Evolutionary conservation across 257 asterid species (phyloP).

Genomic region (Solanum dulcamara): DNA sequence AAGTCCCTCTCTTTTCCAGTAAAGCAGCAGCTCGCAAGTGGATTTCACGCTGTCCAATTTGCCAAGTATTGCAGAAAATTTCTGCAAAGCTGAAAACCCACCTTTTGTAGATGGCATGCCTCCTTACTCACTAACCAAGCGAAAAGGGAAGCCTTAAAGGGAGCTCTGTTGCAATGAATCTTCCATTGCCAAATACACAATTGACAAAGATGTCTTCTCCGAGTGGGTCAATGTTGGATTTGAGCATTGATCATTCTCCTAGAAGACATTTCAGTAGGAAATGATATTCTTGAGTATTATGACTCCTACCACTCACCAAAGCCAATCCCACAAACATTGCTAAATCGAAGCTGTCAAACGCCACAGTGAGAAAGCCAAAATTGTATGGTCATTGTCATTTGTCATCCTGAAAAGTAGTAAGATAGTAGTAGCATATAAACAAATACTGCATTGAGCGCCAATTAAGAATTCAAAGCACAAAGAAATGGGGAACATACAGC

Average conservation of each 20-base stretch:
- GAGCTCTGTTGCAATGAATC: background rate
- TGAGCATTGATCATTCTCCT: background rate
- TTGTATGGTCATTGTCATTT: background rate
- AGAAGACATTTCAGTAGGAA: background rate
- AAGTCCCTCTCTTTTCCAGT: background rate
- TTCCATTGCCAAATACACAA: background rate
- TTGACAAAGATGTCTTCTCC: background rate
- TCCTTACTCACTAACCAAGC: background rate
- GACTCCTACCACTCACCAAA: background rate
- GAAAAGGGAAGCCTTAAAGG: background rate
- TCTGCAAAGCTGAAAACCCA: background rate
- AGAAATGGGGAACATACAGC: background rate
- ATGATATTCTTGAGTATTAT: background rate
- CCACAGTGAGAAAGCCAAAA: background rate
- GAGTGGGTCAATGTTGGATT: background rate
- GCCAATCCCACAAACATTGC: background rate
- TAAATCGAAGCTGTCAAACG: background rate
- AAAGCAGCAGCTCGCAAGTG: background rate
- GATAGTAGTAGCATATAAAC: background rate
- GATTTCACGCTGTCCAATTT: background rate
- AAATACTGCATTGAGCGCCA: background rate
- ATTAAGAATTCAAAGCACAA: background rate
- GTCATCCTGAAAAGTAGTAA: background rate
- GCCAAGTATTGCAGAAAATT: background rate
- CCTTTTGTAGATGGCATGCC: background rate